A percentile compares a stretch with the other conserved stretches of the same genome.
phyloP scores from a whole-genome alignment of 768 basidiomycete species.

The Leucocoprinus birnbaumii region DNA sequence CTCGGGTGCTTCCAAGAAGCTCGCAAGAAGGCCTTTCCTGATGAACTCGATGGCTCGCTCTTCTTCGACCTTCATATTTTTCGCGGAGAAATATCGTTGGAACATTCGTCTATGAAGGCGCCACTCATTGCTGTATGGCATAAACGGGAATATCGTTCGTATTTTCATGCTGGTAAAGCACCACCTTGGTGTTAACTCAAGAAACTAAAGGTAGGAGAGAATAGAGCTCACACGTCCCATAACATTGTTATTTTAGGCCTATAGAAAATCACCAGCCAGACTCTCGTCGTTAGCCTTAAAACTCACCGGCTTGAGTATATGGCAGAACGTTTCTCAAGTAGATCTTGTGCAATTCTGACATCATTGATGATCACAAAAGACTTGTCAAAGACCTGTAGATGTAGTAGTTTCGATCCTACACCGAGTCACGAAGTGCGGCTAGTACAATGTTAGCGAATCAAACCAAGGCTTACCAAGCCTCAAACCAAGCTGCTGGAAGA shows the following conservation, averaged over 20 bases:
- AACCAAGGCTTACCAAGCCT: background rate
- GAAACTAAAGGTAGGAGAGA: background rate
- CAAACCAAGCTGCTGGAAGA: background rate
- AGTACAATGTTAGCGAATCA: background rate
- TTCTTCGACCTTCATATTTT: conserved; percentile 3
- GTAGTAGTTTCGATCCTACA: conserved; percentile 15
- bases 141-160: conserved; percentile 3
- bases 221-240: conserved; percentile 9
- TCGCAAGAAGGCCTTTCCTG: conserved; percentile 7
- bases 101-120: conserved; percentile 12
- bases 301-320: conserved; percentile 23
- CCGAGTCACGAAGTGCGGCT: background rate
- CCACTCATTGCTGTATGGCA: conserved; percentile 14
- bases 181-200: too few relatives aligned
- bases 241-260: conserved; percentile 5
- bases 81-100: conserved; percentile 9
- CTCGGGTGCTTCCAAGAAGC: conserved; percentile 6
- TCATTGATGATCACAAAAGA: conserved; percentile 25
- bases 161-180: too few relatives aligned
- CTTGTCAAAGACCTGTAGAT: conserved; percentile 24
- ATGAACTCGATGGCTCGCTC: conserved; percentile 1
- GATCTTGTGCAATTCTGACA: conserved; percentile 20
- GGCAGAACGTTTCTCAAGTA: conserved; percentile 25
- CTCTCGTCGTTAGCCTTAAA: too few relatives aligned
- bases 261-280: background rate